Conservation (phyloP, 208 protist species). For the Leishmania arabica region DNA sequence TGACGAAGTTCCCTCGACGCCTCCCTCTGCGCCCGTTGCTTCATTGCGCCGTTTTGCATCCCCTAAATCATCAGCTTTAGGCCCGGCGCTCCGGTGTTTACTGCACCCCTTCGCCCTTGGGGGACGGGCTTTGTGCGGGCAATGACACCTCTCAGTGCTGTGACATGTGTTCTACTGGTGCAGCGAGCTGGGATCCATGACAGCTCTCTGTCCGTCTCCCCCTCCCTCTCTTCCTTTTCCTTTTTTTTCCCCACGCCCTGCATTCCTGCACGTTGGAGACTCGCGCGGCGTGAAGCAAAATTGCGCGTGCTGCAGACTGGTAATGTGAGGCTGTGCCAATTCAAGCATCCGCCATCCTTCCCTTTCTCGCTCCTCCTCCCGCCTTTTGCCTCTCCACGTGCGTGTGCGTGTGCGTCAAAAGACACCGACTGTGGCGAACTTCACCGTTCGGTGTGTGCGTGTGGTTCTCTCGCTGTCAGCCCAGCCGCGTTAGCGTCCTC, state of each 20-base stretch:
- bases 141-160: not conserved
- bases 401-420: not conserved
- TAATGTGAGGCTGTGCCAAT: not conserved
- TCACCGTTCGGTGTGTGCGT: not conserved
- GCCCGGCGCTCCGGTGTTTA: not conserved
- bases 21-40: not conserved
- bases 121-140: not conserved
- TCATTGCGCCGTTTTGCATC: not conserved
- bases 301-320: not conserved
- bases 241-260: not conserved
- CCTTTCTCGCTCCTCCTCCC: not conserved
- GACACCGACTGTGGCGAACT: not conserved
- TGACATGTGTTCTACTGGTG: not conserved
- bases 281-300: not conserved
- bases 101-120: not conserved
- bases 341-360: not conserved
- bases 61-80: not conserved
- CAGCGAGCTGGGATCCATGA: not conserved
- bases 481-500: not conserved
- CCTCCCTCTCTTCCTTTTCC: not conserved
- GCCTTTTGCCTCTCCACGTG: not conserved
- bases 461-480: not conserved
- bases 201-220: not conserved
- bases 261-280: not conserved
- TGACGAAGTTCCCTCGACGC: not conserved